A percentile compares a stretch with the other conserved stretches of the same genome.
Evolutionary conservation across 2,329 filamentous ascomycete species (phyloP).

Genomic region (Didymella lethalis): DNA sequence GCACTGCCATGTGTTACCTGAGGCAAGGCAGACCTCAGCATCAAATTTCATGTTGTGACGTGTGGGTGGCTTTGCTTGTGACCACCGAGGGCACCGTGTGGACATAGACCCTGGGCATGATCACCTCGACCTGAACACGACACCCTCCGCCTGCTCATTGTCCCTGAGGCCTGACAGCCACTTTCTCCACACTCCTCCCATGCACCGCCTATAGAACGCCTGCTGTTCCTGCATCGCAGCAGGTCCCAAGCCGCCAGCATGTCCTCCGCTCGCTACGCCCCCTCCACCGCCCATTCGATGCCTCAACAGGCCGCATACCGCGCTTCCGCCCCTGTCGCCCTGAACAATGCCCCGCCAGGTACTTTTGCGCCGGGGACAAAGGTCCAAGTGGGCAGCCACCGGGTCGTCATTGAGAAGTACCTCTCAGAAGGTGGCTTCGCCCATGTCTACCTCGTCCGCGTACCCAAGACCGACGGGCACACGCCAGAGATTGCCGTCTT

Average conservation of each 20-base stretch:
- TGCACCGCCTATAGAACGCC: constrained; percentile 43
- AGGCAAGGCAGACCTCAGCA: constrained; percentile 1
- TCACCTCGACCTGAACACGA: constrained; percentile 32
- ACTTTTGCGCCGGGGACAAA: constrained; percentile 95
- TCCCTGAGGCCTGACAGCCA: constrained; percentile 22
- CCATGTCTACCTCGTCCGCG: constrained; percentile 94
- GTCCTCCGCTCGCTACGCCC: constrained; percentile 51
- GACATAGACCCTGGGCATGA: constrained; percentile 25
- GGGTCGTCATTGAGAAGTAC: constrained; percentile 95
- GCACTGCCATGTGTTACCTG: neutral
- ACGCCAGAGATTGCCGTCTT: constrained; percentile 84
- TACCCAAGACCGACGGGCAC: constrained; percentile 74
- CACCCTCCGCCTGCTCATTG: constrained; percentile 24
- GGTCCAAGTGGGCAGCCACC: constrained; percentile 92
- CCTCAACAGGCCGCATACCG: constrained; percentile 49
- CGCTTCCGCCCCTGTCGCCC: constrained; percentile 39
- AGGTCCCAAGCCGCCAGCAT: constrained; percentile 48
- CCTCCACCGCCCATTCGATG: constrained; percentile 44
- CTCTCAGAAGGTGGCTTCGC: constrained; percentile 98
- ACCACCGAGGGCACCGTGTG: constrained; percentile 26
- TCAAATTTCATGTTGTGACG: constrained; percentile 28
- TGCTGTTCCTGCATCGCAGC: constrained; percentile 44
- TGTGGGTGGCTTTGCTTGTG: constrained; percentile 41
- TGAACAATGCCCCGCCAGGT: constrained; percentile 62
- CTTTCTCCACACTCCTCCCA: constrained; percentile 29